Evolutionary conservation across 1,284 basidiomycete species (phyloP), one percentile per base, ranked within the genome.

Genomic region (Tilletia indica): DNA sequence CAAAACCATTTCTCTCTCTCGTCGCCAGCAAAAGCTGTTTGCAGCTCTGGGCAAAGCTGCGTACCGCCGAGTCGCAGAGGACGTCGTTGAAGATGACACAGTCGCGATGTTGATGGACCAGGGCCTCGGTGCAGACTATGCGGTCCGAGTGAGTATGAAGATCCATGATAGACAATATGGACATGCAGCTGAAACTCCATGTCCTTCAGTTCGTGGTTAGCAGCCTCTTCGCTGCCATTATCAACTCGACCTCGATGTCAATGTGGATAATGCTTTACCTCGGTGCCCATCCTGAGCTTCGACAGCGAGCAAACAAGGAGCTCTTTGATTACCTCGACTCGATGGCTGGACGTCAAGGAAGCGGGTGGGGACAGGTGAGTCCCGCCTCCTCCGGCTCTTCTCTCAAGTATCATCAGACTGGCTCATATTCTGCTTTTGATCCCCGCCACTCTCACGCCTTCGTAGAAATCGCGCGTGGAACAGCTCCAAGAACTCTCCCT

Each of bases 221-320:
- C 38, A 69, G 69, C 2, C 70, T 79, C 2, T 79, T 79, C 66
- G 76, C 76, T 9, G 76, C 77, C 25, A 77, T 79, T 64, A 76
- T 79, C 71, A 79, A 79, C 72, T 74, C 77, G 45, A 77, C 77
- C 1, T 76, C 74, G 1, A 66, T 79, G 42, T 54, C 73, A 0
- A 70, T 74, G 9, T 79, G 71, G 34, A 38, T 73, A 0, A 48
- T 79, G 5, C 39, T 75, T 38, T 77, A 76, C 68, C 68, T 76
- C 0, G 69, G 68, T 45, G 47, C 74, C 48, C 25, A 70, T 5
- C 70, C 74, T 1, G 69, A 71, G 2, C 19, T 70, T 16, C 69
- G 71, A 2, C 70, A 74, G 25, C 19, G 48, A 3, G 73, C 77
- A 2, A 68, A 73, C 0, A 58, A 14, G 25, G 77, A 79, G 56